phyloP scores from a whole-genome alignment of 495 filamentous ascomycete genomes.

The Penicillium paxilli region DNA sequence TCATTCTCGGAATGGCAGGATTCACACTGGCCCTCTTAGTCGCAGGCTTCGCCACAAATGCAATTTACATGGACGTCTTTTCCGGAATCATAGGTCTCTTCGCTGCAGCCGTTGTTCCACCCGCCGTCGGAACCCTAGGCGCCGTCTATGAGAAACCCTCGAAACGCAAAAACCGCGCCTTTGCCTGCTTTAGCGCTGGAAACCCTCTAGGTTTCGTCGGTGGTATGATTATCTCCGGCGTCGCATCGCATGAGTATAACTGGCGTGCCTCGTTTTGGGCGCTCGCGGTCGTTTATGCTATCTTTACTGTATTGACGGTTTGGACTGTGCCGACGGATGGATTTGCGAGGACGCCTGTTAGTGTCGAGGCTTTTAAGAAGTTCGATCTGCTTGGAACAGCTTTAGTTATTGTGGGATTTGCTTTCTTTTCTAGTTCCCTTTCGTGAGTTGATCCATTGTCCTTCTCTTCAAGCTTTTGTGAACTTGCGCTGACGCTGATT shows the following conservation, averaged over 20 bases:
- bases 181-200: constrained; percentile 68
- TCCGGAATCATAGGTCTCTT: constrained; percentile 63
- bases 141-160: constrained; percentile 63
- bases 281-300: constrained; percentile 60
- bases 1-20: constrained; percentile 65
- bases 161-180: constrained; percentile 64
- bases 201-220: constrained; percentile 70
- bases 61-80: constrained; percentile 64
- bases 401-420: constrained; percentile 64
- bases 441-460: constrained; percentile 46
- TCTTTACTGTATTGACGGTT: constrained; percentile 58
- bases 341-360: constrained; percentile 46
- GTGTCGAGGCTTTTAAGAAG: constrained; percentile 46
- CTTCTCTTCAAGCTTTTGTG: not conserved
- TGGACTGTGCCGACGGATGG: constrained; percentile 65
- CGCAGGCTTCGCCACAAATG: constrained; percentile 61
- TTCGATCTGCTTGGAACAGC: constrained; percentile 68
- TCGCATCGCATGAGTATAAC: constrained; percentile 64
- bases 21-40: constrained; percentile 58
- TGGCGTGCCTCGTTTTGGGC: constrained; percentile 69
- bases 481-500: not conserved
- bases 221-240: constrained; percentile 64
- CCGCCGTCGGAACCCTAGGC: constrained; percentile 65
- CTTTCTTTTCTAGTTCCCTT: constrained; percentile 62
- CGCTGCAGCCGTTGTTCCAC: constrained; percentile 63